phyloP scores from a whole-genome alignment of 2,329 filamentous ascomycete species.

The Colletotrichum nymphaeae region DNA sequence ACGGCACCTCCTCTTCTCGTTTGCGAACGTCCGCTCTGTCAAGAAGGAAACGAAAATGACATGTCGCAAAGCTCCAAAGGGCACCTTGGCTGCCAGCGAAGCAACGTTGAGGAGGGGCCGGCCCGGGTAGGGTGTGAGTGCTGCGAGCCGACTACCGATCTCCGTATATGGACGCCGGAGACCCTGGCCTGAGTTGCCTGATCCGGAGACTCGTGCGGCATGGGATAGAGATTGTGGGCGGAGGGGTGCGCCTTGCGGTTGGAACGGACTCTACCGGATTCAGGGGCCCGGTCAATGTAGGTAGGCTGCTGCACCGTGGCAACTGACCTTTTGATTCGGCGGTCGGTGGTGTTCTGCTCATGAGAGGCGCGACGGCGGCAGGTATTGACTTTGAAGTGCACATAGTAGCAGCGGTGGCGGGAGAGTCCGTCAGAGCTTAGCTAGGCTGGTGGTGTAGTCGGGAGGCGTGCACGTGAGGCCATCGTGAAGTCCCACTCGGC shows the following conservation, averaged over 20 bases:
- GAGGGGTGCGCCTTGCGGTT: slow-evolving; percentile 10
- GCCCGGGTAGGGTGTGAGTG: slow-evolving; percentile 25
- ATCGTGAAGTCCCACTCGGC: slow-evolving; percentile 26
- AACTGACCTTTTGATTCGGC: slow-evolving; percentile 6
- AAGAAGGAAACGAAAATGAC: slow-evolving; percentile 12
- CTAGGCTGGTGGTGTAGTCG: slow-evolving; percentile 6
- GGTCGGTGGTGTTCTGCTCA: not conserved
- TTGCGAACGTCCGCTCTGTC: not conserved
- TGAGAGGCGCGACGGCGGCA: not conserved
- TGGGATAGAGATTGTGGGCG: slow-evolving; percentile 5
- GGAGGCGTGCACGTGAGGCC: slow-evolving; percentile 17
- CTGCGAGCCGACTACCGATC: slow-evolving; percentile 35
- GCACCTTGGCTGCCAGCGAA: slow-evolving; percentile 25
- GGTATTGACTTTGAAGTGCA: not conserved
- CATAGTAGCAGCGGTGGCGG: slow-evolving; percentile 6
- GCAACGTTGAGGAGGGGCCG: slow-evolving; percentile 23
- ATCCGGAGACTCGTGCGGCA: slow-evolving; percentile 22
- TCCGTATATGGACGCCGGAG: slow-evolving; percentile 18
- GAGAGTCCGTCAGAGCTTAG: slow-evolving; percentile 1
- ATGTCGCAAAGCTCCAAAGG: slow-evolving; percentile 17
- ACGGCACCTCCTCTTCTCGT: not conserved
- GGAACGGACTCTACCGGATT: slow-evolving; percentile 1
- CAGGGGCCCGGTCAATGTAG: not conserved
- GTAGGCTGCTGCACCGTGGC: slow-evolving; percentile 10
- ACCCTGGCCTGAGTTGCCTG: slow-evolving; percentile 11